phyloP scores from a whole-genome alignment of 1,284 basidiomycete species.

The Stygiomarasmius scandens region DNA sequence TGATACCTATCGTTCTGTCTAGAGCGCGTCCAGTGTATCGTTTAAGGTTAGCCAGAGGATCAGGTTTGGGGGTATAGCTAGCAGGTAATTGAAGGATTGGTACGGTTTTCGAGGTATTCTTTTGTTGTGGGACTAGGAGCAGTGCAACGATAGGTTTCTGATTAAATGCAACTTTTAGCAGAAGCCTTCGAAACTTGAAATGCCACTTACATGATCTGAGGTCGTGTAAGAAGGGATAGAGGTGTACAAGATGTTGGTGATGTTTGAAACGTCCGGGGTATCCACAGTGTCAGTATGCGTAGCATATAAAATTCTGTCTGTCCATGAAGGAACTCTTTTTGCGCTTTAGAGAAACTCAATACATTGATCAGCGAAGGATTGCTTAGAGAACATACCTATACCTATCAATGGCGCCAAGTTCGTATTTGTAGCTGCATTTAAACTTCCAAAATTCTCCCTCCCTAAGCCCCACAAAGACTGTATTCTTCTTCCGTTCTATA shows the following conservation, averaged over 20 bases:
- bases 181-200: background rate
- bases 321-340: constrained; percentile 90
- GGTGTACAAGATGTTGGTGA: constrained; percentile 72
- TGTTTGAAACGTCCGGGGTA: constrained; percentile 51
- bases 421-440: constrained; percentile 88
- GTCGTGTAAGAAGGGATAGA: constrained; percentile 76
- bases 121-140: constrained; percentile 54
- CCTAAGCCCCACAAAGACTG: constrained; percentile 69
- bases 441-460: constrained; percentile 88
- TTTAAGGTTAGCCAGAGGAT: constrained; percentile 57
- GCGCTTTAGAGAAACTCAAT: constrained; percentile 39
- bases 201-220: constrained; percentile 66
- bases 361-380: constrained; percentile 3
- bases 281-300: constrained; percentile 73
- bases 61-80: constrained; percentile 51
- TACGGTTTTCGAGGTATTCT: constrained; percentile 24
- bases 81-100: constrained; percentile 55
- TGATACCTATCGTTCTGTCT: constrained; percentile 73
- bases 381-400: constrained; percentile 58
- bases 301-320: constrained; percentile 90
- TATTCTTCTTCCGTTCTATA: constrained; percentile 63
- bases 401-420: constrained; percentile 75
- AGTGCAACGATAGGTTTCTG: constrained; percentile 75
- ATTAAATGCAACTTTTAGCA: constrained; percentile 5
- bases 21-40: constrained; percentile 62